These are phyloP conservation scores for Vigna mungo DNA, from an alignment of 306 rosid genomes.

Conservation along the genomic window DNA sequence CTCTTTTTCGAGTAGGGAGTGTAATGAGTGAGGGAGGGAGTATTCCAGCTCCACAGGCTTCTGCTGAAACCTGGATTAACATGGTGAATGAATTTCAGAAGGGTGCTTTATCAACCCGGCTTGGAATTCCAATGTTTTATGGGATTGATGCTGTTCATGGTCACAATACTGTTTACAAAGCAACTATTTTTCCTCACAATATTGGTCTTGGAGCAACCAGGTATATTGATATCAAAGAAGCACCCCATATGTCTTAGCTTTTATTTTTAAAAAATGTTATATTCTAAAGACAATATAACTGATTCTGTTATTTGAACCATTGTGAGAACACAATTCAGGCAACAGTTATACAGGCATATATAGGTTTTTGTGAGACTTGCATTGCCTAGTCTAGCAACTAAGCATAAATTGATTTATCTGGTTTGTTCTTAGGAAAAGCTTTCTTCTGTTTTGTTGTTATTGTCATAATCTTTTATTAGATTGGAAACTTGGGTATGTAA, in stretches of 20 bases:
- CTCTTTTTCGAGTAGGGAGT: slow-evolving; percentile 50
- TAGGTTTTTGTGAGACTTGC: background rate
- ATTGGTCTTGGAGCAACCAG: slow-evolving; percentile 67
- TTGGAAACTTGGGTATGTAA: no score
- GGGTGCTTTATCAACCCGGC: slow-evolving; percentile 55
- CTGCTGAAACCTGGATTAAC: slow-evolving; percentile 58
- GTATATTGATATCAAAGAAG: slow-evolving; percentile 33
- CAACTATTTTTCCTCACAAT: slow-evolving; percentile 63
- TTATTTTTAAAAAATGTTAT: background rate
- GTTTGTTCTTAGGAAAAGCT: background rate
- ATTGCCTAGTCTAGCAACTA: slow-evolving; percentile 6
- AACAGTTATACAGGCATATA: background rate
- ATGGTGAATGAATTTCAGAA: slow-evolving; percentile 61
- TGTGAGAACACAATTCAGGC: slow-evolving; percentile 5
- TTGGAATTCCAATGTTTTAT: slow-evolving; percentile 61
- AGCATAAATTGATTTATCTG: background rate
- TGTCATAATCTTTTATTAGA: no score
- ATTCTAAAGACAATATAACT: background rate
- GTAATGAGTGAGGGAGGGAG: slow-evolving; percentile 66
- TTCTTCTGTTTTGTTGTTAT: background rate
- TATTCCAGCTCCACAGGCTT: slow-evolving; percentile 52
- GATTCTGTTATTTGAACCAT: background rate
- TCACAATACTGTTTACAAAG: slow-evolving; percentile 51
- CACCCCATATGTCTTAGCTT: background rate
- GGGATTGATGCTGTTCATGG: slow-evolving; percentile 70